These are phyloP conservation scores for Thymus quinquecostatus DNA, from an alignment of 257 asterid genomes.

Conservation along the genomic window DNA sequence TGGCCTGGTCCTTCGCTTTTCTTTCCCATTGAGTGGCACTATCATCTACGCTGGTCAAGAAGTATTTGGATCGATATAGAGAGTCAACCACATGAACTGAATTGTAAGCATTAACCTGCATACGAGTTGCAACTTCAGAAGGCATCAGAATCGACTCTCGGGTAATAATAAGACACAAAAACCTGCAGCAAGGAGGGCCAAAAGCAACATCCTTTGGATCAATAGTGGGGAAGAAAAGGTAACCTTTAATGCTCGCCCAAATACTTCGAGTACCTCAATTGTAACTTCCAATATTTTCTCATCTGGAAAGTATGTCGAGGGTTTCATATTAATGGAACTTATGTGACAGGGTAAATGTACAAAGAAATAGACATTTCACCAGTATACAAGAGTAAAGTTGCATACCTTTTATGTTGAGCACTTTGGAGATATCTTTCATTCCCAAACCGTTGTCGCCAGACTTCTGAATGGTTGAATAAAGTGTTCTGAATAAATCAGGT, in stretches of 20 bases:
- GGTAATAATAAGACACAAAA: constrained; percentile 5
- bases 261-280: constrained; percentile 78
- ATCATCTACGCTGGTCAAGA: constrained; percentile 59
- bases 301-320: constrained; percentile 51
- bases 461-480: constrained; percentile 77
- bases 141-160: background rate
- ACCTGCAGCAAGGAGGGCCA: constrained; percentile 19
- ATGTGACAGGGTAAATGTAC: constrained; percentile 4
- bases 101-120: constrained; percentile 82
- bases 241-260: constrained; percentile 85
- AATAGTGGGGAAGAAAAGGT: constrained; percentile 26
- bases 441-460: constrained; percentile 95
- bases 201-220: background rate
- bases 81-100: constrained; percentile 73
- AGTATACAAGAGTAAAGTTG: constrained; percentile 31
- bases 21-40: constrained; percentile 33
- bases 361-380: constrained; percentile 12
- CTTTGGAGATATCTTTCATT: constrained; percentile 65
- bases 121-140: constrained; percentile 15
- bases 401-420: constrained; percentile 61
- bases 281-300: constrained; percentile 54
- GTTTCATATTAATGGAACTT: constrained; percentile 31
- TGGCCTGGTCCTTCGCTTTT: constrained; percentile 36
- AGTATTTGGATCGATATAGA: constrained; percentile 80
- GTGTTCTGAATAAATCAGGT: constrained; percentile 63